Base-by-base conservation (phyloP, 768 basidiomycete species). In the Mrakia blollopis region DNA sequence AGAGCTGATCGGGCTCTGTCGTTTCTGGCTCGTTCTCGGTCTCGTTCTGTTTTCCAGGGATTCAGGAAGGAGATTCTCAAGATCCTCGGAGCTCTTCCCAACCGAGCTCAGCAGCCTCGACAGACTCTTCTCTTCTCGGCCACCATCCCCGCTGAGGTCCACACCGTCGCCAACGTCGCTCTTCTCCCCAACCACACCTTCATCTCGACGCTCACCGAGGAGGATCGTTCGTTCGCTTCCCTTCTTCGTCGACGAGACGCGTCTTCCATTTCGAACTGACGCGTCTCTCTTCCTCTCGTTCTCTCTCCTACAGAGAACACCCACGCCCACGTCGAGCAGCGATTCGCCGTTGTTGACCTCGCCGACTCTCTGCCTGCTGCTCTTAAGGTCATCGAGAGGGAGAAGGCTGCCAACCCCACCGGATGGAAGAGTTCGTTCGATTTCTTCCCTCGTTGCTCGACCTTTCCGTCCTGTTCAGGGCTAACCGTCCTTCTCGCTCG, bases 271-370 rank as follows among this genome's bases (percentile, higher is more conserved):
- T n/a, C 14, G 28, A 50, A 18, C 57, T 57, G 57, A 57, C 57
- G n/a, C 39, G 13, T 71, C 50, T 25, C 50, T 30, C 39, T 13
- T 50, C 54, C 25, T 4, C 54, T 47, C 28, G 28, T 21, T 23
- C n/a, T 54, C n/a, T 21, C 5, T 23, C 23, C n/a, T 3, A 25
- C 72, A 73, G 72, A 47, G 35, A 88, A 88, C 78, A 88, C 88
- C 0, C 90, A 91, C 81, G 85, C 87, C 78, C 89, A 89, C 76
- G 89, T 89, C 84, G 82, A 77, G 35, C 89, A 90, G 83, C 83
- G 85, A 28, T 85, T 81, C 52, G 74, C 87, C 52, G 84, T 87
- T 60, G 84, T 85, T 7, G 85, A 86, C 8, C 85, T 86, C 54
- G 79, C 81, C 10, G 83, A 87, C 47, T 84, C 84, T 50, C 80